Evolutionary conservation across 768 basidiomycete genomes (phyloP).

Genomic region (Mycena albidolilacea): DNA sequence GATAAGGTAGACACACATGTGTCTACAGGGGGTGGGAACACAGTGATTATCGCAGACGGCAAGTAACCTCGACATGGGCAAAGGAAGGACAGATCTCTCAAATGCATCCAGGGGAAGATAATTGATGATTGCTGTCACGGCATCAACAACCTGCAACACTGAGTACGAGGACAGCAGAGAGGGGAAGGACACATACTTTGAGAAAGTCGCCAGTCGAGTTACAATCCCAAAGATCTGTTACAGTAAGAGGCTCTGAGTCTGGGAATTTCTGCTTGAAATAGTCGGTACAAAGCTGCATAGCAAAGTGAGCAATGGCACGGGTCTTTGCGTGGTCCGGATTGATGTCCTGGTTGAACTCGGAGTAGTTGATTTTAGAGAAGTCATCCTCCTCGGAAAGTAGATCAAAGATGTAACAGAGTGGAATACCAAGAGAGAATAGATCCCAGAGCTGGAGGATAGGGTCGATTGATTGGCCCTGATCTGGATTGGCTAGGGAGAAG

Average conservation of each 20-base stretch:
- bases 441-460: no score
- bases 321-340: conserved; percentile 89
- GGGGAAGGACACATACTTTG: conserved; percentile 71
- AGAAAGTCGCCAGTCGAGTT: conserved; percentile 94
- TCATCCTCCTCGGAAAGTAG: no score
- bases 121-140: conserved; percentile 87
- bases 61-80: conserved; percentile 51
- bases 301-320: conserved; percentile 89
- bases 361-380: conserved; percentile 60
- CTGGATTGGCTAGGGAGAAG: no score
- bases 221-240: conserved; percentile 91
- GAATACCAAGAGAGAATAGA: no score
- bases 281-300: conserved; percentile 85
- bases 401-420: no score
- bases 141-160: conserved; percentile 81
- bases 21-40: no score
- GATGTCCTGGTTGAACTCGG: conserved; percentile 77
- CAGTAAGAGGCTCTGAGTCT: conserved; percentile 85
- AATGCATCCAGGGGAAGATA: conserved; percentile 80
- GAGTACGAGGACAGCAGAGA: conserved; percentile 1
- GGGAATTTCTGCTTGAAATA: conserved; percentile 70
- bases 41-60: no score
- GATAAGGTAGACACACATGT: no score
- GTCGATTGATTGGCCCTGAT: no score
- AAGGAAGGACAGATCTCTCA: conserved; percentile 74